Evolutionary conservation across 805 yeast species (phyloP).

Genomic region (Starmerella roubikii): DNA sequence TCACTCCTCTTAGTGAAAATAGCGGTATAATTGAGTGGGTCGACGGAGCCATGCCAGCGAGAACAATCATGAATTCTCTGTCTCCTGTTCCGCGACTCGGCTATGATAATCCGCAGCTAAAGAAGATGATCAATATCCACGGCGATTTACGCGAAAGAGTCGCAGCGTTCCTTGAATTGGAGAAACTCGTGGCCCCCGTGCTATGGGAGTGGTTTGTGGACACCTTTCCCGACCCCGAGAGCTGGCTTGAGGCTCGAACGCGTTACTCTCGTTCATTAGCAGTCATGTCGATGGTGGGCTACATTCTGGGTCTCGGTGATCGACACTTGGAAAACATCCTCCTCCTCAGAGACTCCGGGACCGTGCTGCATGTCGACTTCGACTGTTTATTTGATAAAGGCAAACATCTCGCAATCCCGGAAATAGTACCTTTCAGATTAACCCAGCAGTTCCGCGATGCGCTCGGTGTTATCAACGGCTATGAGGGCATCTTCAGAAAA

Average conservation of each 20-base stretch:
- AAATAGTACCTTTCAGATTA: constrained; percentile 83
- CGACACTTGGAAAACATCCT: constrained; percentile 89
- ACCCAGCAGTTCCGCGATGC: constrained; percentile 86
- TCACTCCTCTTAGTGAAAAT: constrained; percentile 71
- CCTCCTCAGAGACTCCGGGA: constrained; percentile 59
- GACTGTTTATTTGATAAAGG: constrained; percentile 88
- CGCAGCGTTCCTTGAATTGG: constrained; percentile 26
- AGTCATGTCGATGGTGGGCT: constrained; percentile 96
- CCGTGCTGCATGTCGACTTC: constrained; percentile 84
- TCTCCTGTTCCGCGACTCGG: constrained; percentile 8
- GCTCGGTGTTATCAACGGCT: constrained; percentile 60
- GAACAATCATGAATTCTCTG: constrained; percentile 40
- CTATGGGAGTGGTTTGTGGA: constrained; percentile 79
- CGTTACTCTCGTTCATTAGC: constrained; percentile 68
- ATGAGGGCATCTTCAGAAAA: constrained; percentile 78
- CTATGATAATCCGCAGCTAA: constrained; percentile 26
- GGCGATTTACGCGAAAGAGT: constrained; percentile 21
- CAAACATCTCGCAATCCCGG: constrained; percentile 58
- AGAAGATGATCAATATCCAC: constrained; percentile 24
- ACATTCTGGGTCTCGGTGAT: constrained; percentile 87
- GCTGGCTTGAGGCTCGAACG: constrained; percentile 74
- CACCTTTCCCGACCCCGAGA: constrained; percentile 74
- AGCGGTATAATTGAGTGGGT: constrained; percentile 90
- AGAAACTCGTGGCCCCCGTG: constrained; percentile 33
- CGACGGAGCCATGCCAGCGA: constrained; percentile 55